Evolutionary conservation across 306 rosid genomes (phyloP), one percentile per base, ranked within the genome.

Genomic region (Medicago truncatula): DNA sequence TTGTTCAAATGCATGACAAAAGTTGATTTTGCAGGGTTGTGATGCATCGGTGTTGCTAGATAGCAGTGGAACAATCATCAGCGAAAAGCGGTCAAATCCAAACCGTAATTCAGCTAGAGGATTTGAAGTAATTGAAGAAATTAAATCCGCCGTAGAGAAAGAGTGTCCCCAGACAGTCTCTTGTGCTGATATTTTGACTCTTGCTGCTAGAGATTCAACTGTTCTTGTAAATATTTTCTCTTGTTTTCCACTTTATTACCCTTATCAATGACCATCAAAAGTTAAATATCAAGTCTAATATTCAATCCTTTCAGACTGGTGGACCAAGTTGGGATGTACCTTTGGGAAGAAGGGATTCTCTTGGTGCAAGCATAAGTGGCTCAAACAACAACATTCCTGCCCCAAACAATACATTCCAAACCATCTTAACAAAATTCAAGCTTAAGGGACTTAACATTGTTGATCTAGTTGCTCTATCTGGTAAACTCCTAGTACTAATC

Each of bases 341-440:
- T 73, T 69, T 92, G 40, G 99, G 98, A 20, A 90, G 98, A 83
- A 89, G 93, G 70, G 99, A 96, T 70, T 88, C 99, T 3, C 84
- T 78, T 40, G 86, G 78, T 39, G 96, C 97, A 20, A 96, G 99
- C 80, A 43, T 96, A 31, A 92, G 93, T 75, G 97, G 98, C 79
- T 96, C 99, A n/a, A 95, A 96, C 90, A 80, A 87, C 88, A 78
- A 92, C 84, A 90, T 96, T 82, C 97, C 97, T 47, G 99, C 98
- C 41, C 99, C 99, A 20, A 96, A 96, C 88, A 96, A 88, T 87
- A 96, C 98, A 49, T 92, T 96, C 81, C 81, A 86, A 76, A 92
- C 98, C 77, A 81, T 96, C 74, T 85, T 92, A 87, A 88, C 97
- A 20, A 96, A 91, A 65, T 96, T 96, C 83, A 91, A 88, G 83